These are phyloP conservation scores for Wallacemonas sp. DNA, from an alignment of 208 protist genomes.

Conservation along the genomic window DNA sequence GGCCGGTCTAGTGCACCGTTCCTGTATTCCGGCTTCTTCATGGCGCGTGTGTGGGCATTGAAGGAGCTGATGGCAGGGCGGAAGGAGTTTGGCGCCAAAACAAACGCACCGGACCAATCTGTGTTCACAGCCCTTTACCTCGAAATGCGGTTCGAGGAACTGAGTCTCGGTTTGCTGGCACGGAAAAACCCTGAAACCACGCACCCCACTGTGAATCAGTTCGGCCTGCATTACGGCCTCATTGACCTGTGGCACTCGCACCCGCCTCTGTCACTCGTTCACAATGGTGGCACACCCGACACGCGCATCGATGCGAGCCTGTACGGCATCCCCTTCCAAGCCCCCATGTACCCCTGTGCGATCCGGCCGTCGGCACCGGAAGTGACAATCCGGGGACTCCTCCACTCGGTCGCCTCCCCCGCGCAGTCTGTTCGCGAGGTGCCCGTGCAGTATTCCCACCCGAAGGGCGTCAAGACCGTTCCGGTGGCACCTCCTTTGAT, in stretches of 20 bases:
- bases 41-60: slow-evolving; percentile 12
- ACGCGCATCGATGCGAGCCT: slow-evolving; percentile 9
- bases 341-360: not conserved
- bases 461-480: not conserved
- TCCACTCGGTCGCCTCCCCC: not conserved
- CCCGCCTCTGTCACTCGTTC: not conserved
- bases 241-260: slow-evolving; percentile 1
- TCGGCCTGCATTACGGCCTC: slow-evolving; percentile 7
- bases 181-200: not conserved
- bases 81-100: not conserved
- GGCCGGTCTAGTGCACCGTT: not conserved
- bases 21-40: slow-evolving; percentile 9
- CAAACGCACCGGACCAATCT: not conserved
- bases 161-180: slow-evolving; percentile 3
- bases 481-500: not conserved
- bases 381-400: not conserved
- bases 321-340: not conserved
- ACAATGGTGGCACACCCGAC: not conserved
- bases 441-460: not conserved
- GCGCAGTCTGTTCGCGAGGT: not conserved
- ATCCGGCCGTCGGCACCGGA: not conserved
- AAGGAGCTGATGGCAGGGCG: not conserved
- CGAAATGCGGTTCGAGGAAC: slow-evolving; percentile 3
- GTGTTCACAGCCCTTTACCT: slow-evolving; percentile 3
- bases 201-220: not conserved